phyloP scores from a whole-genome alignment of 192 early-diverging fungal species.

The Entomortierella beljakovae region DNA sequence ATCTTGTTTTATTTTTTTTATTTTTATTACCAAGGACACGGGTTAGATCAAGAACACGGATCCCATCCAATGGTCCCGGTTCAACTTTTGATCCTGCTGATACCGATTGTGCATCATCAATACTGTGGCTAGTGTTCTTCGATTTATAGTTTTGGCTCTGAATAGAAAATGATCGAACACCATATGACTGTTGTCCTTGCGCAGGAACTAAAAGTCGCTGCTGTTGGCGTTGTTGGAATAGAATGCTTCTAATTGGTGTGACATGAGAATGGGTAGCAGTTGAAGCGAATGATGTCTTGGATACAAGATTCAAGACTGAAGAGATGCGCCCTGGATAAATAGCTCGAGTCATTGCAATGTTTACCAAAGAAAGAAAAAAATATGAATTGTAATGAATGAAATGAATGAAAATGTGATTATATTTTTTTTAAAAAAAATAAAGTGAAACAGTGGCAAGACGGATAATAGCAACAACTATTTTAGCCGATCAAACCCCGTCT shows the following conservation, averaged over 20 bases:
- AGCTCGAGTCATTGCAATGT: not conserved
- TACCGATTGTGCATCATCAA: not conserved
- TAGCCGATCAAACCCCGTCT: too few relatives aligned
- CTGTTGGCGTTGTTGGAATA: too few relatives aligned
- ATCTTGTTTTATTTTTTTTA: not conserved
- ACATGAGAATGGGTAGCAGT: not conserved
- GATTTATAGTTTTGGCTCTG: not conserved
- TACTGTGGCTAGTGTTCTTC: not conserved
- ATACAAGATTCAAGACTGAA: slow-evolving; percentile 1
- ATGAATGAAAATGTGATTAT: not conserved
- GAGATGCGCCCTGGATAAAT: not conserved
- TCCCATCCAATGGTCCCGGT: slow-evolving; percentile 68
- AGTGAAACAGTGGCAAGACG: too few relatives aligned
- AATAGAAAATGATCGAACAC: not conserved
- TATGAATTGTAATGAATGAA: not conserved
- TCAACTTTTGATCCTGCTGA: not conserved
- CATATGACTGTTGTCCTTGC: not conserved
- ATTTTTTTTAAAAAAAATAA: too few relatives aligned
- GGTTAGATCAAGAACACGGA: slow-evolving; percentile 79
- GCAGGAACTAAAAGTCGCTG: not conserved
- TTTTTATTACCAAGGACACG: slow-evolving; percentile 65
- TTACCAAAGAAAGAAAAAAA: not conserved
- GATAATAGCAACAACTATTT: too few relatives aligned
- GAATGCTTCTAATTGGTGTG: not conserved
- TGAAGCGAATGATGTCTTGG: not conserved